Percentiles rank a stretch among this genome's conserved stretches.
phyloP scores from a whole-genome alignment of 129 eudicot species.

The Chrysanthemum lavandulifolium region DNA sequence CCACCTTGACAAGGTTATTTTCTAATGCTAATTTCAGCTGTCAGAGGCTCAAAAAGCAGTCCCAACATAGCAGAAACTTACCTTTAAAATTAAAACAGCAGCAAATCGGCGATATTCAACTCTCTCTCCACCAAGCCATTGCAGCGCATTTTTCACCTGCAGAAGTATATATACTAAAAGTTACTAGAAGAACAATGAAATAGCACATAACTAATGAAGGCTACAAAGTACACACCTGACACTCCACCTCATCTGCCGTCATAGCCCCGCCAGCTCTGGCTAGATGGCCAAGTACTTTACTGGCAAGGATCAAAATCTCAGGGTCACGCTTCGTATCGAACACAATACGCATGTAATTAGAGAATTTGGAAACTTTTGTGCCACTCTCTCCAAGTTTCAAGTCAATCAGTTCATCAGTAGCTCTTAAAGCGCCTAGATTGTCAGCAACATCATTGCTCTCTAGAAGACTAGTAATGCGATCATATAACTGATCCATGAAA shows the following conservation, averaged over 20 bases:
- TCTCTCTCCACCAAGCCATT: constrained; percentile 92
- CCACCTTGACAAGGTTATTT: too few relatives aligned
- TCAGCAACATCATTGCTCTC: constrained; percentile 87
- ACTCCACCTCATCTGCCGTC: constrained; percentile 98
- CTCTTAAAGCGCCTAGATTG: constrained; percentile 92
- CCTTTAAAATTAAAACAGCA: constrained; percentile 90
- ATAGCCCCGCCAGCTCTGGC: constrained; percentile 98
- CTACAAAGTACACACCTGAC: constrained; percentile 49
- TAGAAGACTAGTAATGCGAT: constrained; percentile 66
- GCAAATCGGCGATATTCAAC: constrained; percentile 93
- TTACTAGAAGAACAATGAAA: not conserved
- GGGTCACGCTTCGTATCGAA: constrained; percentile 91
- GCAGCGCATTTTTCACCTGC: constrained; percentile 81
- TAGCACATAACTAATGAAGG: not conserved
- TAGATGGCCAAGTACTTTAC: constrained; percentile 91
- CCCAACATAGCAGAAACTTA: constrained; percentile 30
- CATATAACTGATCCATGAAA: constrained; percentile 92
- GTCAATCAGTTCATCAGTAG: constrained; percentile 89
- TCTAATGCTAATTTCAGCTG: not conserved
- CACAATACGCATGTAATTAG: constrained; percentile 78
- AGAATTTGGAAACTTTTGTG: constrained; percentile 80
- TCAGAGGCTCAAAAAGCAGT: constrained; percentile 10
- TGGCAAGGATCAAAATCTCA: constrained; percentile 75
- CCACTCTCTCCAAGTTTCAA: constrained; percentile 87
- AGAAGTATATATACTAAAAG: constrained; percentile 19